These are phyloP conservation scores for Solanum boliviense DNA, from an alignment of 257 asterid genomes.

Conservation along the genomic window DNA sequence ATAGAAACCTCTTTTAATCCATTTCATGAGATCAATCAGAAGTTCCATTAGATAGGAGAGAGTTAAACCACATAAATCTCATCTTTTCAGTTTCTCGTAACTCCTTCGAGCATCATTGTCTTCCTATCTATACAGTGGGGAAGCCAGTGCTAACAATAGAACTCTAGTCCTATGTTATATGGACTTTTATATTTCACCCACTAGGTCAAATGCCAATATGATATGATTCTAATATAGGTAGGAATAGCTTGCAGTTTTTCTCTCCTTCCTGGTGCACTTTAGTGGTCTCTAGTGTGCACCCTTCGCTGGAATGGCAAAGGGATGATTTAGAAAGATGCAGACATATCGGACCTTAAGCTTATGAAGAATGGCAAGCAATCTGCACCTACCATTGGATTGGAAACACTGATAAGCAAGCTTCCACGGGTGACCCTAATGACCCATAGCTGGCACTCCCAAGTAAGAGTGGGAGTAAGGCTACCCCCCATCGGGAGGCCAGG, in stretches of 20 bases:
- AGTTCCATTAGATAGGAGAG: background rate
- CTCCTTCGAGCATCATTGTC: background rate
- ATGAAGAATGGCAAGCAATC: background rate
- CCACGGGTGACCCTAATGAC: background rate
- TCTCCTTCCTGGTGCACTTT: background rate
- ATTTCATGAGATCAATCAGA: background rate
- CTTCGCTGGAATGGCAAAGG: background rate
- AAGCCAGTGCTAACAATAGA: background rate
- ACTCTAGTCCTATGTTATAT: background rate
- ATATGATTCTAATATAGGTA: background rate
- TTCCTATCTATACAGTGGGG: background rate
- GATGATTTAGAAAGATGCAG: background rate
- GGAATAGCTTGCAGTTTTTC: background rate
- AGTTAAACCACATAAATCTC: background rate
- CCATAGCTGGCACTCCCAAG: background rate
- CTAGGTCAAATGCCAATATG: background rate
- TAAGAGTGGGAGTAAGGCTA: background rate
- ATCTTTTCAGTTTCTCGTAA: background rate
- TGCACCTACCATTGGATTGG: background rate
- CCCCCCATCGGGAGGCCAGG: background rate
- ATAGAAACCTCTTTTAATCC: background rate
- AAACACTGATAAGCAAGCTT: background rate
- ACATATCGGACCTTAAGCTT: background rate
- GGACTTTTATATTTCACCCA: background rate
- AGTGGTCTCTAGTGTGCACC: background rate